These are phyloP conservation scores for Aspergillus hortae DNA, from an alignment of 2,329 filamentous ascomycete genomes.

Conservation along the genomic window DNA sequence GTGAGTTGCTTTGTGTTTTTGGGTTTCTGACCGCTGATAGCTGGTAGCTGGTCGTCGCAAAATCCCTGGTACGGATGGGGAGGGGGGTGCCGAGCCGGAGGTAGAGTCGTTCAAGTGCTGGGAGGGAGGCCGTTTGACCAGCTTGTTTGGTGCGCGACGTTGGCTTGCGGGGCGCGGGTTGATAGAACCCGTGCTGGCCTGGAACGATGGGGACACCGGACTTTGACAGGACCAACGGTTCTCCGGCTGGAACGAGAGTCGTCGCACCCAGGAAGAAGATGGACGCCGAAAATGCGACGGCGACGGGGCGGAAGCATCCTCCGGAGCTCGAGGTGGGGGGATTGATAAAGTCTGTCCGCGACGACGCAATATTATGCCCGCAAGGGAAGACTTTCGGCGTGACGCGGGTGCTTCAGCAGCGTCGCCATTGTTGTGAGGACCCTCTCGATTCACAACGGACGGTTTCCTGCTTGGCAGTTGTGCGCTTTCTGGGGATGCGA, in stretches of 20 bases:
- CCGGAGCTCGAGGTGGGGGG: conserved; percentile 24
- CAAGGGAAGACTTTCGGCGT: conserved; percentile 25
- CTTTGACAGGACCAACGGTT: conserved; percentile 48
- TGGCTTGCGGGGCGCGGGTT: conserved; percentile 30
- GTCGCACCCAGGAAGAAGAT: conserved; percentile 54
- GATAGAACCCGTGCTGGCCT: conserved; percentile 52
- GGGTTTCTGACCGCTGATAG: conserved; percentile 57
- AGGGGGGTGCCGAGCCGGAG: conserved; percentile 22
- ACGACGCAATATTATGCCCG: conserved; percentile 28
- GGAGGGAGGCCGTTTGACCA: conserved; percentile 60
- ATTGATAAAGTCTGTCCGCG: conserved; percentile 37
- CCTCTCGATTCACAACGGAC: conserved; percentile 14
- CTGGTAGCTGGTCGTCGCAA: conserved; percentile 61
- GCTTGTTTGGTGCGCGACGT: conserved; percentile 52
- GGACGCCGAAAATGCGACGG: conserved; percentile 33
- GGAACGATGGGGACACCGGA: conserved; percentile 52
- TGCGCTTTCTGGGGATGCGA: conserved; percentile 13
- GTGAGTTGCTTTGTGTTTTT: conserved; percentile 43
- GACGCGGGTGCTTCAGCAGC: conserved; percentile 16
- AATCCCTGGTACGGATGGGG: conserved; percentile 45
- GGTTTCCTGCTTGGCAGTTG: conserved; percentile 8
- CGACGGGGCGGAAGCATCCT: conserved; percentile 21
- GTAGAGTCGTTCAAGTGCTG: conserved; percentile 45
- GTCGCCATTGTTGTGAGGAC: conserved; percentile 3
- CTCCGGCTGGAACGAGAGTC: conserved; percentile 50